Evolutionary conservation across 176 grass and related monocot genomes (phyloP).

Genomic region (Carex pumila): DNA sequence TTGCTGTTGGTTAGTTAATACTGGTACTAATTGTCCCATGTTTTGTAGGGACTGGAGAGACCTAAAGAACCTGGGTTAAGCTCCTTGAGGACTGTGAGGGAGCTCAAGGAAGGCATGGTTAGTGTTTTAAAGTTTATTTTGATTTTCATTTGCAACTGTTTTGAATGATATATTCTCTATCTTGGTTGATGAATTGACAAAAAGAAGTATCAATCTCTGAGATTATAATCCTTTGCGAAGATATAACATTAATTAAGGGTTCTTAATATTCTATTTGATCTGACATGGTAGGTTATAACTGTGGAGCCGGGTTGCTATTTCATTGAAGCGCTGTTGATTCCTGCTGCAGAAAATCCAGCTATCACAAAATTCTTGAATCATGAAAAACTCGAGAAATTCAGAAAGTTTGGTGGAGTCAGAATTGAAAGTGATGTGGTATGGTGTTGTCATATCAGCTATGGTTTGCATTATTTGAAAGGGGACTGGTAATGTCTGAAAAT

Average conservation of each 20-base stretch:
- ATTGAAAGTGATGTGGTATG: constrained; percentile 98
- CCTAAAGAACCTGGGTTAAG: constrained; percentile 77
- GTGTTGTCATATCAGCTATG: background rate
- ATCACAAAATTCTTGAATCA: constrained; percentile 67
- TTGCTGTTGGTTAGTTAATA: background rate
- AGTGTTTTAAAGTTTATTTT: constrained; percentile 31
- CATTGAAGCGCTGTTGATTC: constrained; percentile 61
- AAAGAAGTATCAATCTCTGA: background rate
- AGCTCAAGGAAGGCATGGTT: constrained; percentile 87
- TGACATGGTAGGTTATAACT: constrained; percentile 75
- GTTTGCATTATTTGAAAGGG: background rate
- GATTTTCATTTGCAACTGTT: constrained; percentile 7
- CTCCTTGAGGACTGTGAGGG: constrained; percentile 60
- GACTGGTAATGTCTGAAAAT: background rate
- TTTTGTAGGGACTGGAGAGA: constrained; percentile 69
- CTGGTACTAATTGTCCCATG: constrained; percentile 6
- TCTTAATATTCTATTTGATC: constrained; percentile 20
- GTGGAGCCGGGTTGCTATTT: constrained; percentile 97
- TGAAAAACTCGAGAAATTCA: constrained; percentile 56
- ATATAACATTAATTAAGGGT: background rate
- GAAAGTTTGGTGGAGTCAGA: constrained; percentile 81
- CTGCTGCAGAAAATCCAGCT: constrained; percentile 42
- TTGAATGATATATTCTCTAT: background rate
- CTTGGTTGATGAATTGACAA: background rate
- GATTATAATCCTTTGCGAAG: constrained; percentile 11